phyloP scores from a whole-genome alignment of 2,329 filamentous ascomycete genomes.

The Zasmidium citrigriseum region DNA sequence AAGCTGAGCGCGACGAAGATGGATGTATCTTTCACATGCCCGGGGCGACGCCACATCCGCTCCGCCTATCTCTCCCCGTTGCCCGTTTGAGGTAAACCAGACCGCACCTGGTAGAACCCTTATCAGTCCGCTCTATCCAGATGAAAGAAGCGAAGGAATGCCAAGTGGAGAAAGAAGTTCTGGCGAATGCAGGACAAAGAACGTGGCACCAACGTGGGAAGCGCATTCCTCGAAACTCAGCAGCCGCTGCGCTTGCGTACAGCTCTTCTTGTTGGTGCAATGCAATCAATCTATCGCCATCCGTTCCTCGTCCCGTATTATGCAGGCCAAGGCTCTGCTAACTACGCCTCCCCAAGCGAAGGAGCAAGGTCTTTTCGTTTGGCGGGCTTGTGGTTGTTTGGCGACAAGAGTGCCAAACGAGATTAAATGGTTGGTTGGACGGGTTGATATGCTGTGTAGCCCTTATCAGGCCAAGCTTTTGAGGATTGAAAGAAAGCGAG shows the following conservation, averaged over 20 bases:
- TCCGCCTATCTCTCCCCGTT: not conserved
- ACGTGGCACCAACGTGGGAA: not conserved
- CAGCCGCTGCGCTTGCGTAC: too few relatives aligned
- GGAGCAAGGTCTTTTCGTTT: too few relatives aligned
- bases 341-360: too few relatives aligned
- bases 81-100: not conserved
- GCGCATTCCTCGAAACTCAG: too few relatives aligned
- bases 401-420: not conserved
- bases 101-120: too few relatives aligned
- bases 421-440: not conserved
- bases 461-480: conserved; percentile 6
- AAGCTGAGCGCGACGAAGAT: too few relatives aligned
- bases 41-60: not conserved
- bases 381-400: too few relatives aligned
- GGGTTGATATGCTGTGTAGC: not conserved
- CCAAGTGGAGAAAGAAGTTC: not conserved
- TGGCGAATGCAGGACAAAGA: not conserved
- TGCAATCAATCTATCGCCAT: too few relatives aligned
- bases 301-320: too few relatives aligned
- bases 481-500: not conserved
- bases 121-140: not conserved
- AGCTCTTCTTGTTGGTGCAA: too few relatives aligned
- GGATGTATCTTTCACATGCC: not conserved
- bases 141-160: not conserved
- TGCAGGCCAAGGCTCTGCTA: too few relatives aligned